Base-by-base conservation (phyloP, 345 rosid genomes). In the Rhodamnia argentea region DNA sequence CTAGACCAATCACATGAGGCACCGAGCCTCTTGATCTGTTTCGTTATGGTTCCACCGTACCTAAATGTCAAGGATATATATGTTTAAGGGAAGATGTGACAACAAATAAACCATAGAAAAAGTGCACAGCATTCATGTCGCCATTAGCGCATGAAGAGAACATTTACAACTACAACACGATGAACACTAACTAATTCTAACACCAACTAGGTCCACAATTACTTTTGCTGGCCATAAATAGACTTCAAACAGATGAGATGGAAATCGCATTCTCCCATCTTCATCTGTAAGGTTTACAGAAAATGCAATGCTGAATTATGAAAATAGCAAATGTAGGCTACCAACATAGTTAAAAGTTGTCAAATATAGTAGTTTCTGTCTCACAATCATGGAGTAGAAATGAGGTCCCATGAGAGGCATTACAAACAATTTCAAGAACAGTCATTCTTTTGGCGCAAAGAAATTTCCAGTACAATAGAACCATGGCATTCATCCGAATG, bases 1-100 rank as follows among this genome's bases (percentile, higher is more conserved):
- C 97, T 93, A 83, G 94, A 91, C 99, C 99, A 97, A 88, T 97
- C 99, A 91, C 99, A 97, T 83, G 99, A 97, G 86, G 99, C 99
- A 83, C 99, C 98, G 70, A 97, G 98, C 90, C 98, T 93, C 91
- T 96, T 97, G 78, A 97, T 97, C 91, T 97, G 99, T 90, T 94
- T 93, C 83, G 97, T 92, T 87, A 97, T 97, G 83, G 97, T 93
- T 90, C 98, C 97, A 70, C 99, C 99, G 86, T 96, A 96, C 90
- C 99, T 97, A 91, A 89, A 83, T 89, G n/a, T 84, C 81, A 86
- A 54, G 56, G 11, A 78, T 55, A 74, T 58, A 51, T 86, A 88
- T 16, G 58, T 60, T 56, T 22, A 58, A 50, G n/a, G 18, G 26
- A 82, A 29, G 82, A 11, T 22, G 52, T 27, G 24, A 10, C 27